These are phyloP conservation scores for Leccinum uliginosum DNA, from an alignment of 768 basidiomycete genomes.

Conservation along the genomic window DNA sequence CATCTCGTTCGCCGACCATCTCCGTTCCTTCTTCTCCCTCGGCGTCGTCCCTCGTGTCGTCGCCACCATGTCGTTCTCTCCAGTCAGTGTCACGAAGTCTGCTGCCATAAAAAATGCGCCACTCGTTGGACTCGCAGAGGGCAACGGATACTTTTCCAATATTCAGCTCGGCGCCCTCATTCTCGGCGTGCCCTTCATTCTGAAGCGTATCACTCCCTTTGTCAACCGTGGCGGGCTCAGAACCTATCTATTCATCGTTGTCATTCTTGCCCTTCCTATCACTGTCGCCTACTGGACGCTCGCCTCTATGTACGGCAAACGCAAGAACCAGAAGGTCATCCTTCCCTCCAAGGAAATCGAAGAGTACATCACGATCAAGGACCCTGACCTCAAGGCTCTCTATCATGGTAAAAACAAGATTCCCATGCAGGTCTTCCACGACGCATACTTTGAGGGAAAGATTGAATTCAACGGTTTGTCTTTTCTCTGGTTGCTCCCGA, in stretches of 20 bases:
- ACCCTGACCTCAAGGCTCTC: conserved; percentile 69
- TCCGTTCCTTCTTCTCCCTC: conserved; percentile 9
- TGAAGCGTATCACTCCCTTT: conserved; percentile 79
- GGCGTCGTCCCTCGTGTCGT: conserved; percentile 5
- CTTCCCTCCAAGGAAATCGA: conserved; percentile 84
- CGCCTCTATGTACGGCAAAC: conserved; percentile 74
- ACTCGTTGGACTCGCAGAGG: conserved; percentile 75
- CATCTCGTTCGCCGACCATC: background rate
- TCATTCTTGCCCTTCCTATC: conserved; percentile 71
- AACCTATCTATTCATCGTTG: conserved; percentile 76
- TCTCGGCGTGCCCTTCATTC: conserved; percentile 74
- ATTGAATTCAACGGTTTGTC: conserved; percentile 88
- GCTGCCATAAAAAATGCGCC: conserved; percentile 86
- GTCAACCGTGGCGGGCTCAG: conserved; percentile 82
- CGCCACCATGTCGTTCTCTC: conserved; percentile 38
- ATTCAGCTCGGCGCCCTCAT: conserved; percentile 71
- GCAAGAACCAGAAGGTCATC: conserved; percentile 80
- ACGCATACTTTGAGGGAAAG: conserved; percentile 95
- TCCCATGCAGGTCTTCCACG: conserved; percentile 96
- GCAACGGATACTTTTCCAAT: conserved; percentile 83
- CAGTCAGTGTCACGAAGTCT: conserved; percentile 59
- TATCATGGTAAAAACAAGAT: conserved; percentile 89
- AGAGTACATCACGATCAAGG: conserved; percentile 88
- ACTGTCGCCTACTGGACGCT: conserved; percentile 87
- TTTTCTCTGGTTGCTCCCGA: background rate